Conservation (phyloP, 2,329 filamentous ascomycete genomes). For the Zymoseptoria pseudotritici region DNA sequence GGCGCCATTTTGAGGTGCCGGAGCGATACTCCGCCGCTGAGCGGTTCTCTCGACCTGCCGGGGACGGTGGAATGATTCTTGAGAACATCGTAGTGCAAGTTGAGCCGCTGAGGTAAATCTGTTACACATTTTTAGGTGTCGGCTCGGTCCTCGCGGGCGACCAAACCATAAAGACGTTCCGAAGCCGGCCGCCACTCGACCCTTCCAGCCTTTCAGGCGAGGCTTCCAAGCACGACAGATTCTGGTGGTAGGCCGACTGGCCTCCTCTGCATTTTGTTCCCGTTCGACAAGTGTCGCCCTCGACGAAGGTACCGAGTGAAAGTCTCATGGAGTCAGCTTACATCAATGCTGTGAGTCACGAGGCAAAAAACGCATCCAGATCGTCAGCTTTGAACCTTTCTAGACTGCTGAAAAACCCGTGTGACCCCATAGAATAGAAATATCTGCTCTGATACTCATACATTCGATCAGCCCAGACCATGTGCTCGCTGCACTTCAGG, state of each 20-base stretch:
- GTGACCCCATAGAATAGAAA: background rate
- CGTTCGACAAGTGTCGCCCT: background rate
- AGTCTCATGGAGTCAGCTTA: background rate
- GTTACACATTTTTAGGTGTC: background rate
- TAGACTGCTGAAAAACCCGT: background rate
- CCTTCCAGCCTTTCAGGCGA: too few relatives aligned
- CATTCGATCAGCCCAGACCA: background rate
- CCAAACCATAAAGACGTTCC: background rate
- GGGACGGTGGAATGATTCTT: background rate
- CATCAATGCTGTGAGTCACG: background rate
- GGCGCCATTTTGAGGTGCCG: background rate
- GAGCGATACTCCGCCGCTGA: background rate
- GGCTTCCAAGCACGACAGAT: background rate
- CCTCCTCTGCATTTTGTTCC: background rate
- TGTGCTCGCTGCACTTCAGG: background rate
- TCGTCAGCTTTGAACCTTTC: background rate
- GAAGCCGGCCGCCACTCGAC: background rate
- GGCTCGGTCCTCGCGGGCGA: background rate
- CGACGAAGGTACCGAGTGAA: background rate
- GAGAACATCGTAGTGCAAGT: background rate
- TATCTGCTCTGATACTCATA: background rate
- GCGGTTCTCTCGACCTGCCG: background rate
- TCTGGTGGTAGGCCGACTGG: background rate
- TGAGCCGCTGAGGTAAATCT: background rate
- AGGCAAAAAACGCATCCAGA: background rate